Evolutionary conservation across 208 protist species (phyloP).

Genomic region (Trypanosoma brucei): DNA sequence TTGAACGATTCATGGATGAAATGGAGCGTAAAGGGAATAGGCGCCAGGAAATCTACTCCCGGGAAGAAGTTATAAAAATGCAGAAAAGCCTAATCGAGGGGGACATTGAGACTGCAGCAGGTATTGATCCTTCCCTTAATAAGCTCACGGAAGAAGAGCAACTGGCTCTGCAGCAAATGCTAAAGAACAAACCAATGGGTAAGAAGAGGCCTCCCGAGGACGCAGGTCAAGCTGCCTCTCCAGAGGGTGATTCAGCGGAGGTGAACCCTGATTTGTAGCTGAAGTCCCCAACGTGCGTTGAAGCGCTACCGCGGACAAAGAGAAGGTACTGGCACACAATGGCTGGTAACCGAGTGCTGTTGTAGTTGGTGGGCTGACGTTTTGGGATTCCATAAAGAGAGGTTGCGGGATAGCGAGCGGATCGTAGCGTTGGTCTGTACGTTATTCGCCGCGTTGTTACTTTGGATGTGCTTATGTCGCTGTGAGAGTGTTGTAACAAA

Average conservation of each 20-base stretch:
- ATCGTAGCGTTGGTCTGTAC: no score
- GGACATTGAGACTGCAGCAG: conserved; percentile 34
- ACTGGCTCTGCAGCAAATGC: conserved; percentile 26
- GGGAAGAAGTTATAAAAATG: conserved; percentile 58
- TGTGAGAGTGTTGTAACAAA: no score
- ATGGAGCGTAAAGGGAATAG: conserved; percentile 41
- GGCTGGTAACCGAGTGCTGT: no score
- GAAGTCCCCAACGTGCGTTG: no score
- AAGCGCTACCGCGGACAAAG: no score
- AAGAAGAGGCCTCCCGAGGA: neutral
- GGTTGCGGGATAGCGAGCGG: no score
- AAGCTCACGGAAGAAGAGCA: conserved; percentile 66
- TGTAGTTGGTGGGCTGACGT: no score
- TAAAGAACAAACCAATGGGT: conserved; percentile 1
- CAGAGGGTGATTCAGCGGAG: neutral
- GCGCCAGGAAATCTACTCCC: conserved; percentile 49
- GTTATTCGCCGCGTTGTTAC: no score
- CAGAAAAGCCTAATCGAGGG: conserved; percentile 44
- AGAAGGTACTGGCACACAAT: no score
- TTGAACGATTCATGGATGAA: conserved; percentile 72
- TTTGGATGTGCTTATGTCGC: no score
- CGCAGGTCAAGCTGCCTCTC: neutral
- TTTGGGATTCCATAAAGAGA: no score
- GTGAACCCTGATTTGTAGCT: neutral
- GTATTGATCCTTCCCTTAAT: conserved; percentile 48